Base-by-base conservation (phyloP, 306 rosid genomes). In the Casuarina equisetifolia region DNA sequence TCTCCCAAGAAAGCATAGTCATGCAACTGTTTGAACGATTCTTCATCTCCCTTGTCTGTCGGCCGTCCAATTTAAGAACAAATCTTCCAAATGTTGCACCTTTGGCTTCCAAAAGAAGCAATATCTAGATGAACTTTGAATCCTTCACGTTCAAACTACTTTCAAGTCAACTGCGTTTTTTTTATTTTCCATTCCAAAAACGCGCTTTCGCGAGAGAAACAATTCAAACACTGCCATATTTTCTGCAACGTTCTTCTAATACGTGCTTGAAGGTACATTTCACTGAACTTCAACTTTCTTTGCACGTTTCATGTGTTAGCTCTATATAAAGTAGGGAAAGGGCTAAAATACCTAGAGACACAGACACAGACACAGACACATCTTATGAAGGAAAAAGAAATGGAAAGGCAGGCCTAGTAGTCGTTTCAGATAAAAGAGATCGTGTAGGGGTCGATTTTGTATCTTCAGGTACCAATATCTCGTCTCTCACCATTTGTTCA, bases 71-170 rank as follows among this genome's bases (percentile, higher is more conserved):
- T 12, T 38, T 2, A 62, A 62, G 42, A 62, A 13, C 15, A 35
- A 39, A 64, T 50, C 46, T 52, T 59, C 19, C 57, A 69, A 12
- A 57, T 36, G 71, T 9, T 54, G 32, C n/a, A 44, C 69, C 15
- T 43, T 17, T 6, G 3, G 77, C 13, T 81, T 62, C 78, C 46
- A 38, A 9, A 44, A 6, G 52, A 43, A 48, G 58, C 48, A 52
- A 74, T 42, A 67, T 2, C 1, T 44, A 42, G 35, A 59, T 36
- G 49, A n/a, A 64, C 59, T 62, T 82, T 80, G 74, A 73, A 83
- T 78, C 67, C 80, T 79, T 84, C 81, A 61, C 69, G 70, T 79
- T 75, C 86, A 80, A 83, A 70, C 20, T 73, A 59, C 42, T 59
- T 15, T 13, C 49, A 17, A 55, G 76, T 69, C 83, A 49, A 53